A percentile compares a stretch with the other conserved stretches of the same genome.
Conservation (phyloP, 2,329 filamentous ascomycete species). For the Microthyrium microscopicum region DNA sequence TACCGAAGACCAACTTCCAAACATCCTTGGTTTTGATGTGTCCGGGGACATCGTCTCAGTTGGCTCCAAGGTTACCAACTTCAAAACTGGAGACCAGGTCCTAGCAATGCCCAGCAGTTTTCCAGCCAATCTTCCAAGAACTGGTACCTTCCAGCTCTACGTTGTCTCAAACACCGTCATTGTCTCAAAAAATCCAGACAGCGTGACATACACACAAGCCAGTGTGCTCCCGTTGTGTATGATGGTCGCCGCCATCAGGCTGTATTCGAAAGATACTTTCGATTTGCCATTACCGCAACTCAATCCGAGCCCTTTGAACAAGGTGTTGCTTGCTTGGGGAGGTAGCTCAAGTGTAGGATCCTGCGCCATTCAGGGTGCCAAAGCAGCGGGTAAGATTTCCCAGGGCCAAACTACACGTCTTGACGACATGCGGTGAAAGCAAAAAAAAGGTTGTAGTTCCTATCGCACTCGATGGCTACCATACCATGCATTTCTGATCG, state of each 20-base stretch:
- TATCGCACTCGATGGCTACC: too few relatives aligned
- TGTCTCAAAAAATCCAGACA: constrained; percentile 22
- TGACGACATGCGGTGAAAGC: constrained; percentile 22
- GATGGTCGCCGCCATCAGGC: constrained; percentile 25
- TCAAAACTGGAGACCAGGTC: constrained; percentile 22
- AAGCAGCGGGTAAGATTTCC: constrained; percentile 19
- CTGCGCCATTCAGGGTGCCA: constrained; percentile 27
- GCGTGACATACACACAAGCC: constrained; percentile 21
- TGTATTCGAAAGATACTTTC: constrained; percentile 24
- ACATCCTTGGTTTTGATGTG: constrained; percentile 20
- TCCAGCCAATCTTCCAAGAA: constrained; percentile 3
- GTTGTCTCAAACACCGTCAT: constrained; percentile 15
- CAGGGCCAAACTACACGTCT: constrained; percentile 15
- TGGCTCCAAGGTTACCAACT: constrained; percentile 16
- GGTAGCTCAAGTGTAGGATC: constrained; percentile 20
- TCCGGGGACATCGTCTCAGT: constrained; percentile 22
- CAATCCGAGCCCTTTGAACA: constrained; percentile 15
- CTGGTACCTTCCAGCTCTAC: constrained; percentile 21
- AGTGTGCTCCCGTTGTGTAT: constrained; percentile 28
- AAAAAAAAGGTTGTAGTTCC: constrained; percentile 23
- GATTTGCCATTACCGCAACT: constrained; percentile 22
- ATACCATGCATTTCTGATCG: too few relatives aligned
- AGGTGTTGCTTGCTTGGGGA: constrained; percentile 13
- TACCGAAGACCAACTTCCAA: too few relatives aligned
- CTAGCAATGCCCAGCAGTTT: constrained; percentile 8